Conservation (phyloP, 768 basidiomycete species). For the Xanthoconium purpureum region DNA sequence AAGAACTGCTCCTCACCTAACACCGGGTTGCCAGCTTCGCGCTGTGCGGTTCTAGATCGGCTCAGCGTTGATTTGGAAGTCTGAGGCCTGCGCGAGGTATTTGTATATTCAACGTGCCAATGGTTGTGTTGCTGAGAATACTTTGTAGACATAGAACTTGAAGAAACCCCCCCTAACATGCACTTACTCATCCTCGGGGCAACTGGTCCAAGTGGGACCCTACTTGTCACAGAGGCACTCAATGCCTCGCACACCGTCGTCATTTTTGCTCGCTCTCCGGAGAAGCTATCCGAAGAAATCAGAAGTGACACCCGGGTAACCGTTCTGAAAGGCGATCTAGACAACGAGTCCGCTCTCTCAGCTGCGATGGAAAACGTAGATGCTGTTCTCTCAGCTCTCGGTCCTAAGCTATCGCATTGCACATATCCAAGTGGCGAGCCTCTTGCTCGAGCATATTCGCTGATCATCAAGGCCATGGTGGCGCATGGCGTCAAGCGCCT, state of each 20-base stretch:
- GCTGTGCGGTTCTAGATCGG: neutral
- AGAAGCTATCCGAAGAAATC: slow-evolving; percentile 57
- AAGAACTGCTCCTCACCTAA: neutral
- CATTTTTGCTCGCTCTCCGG: slow-evolving; percentile 61
- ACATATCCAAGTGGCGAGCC: slow-evolving; percentile 48
- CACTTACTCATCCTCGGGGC: slow-evolving; percentile 66
- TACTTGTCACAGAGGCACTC: slow-evolving; percentile 56
- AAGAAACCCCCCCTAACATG: slow-evolving; percentile 28
- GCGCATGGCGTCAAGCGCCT: slow-evolving; percentile 52
- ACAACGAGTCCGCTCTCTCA: slow-evolving; percentile 46
- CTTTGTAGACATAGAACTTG: slow-evolving; percentile 2
- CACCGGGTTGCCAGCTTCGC: neutral
- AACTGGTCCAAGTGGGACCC: slow-evolving; percentile 60
- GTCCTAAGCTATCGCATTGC: slow-evolving; percentile 44
- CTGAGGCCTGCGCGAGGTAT: neutral
- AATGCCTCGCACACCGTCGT: slow-evolving; percentile 45
- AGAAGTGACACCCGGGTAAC: slow-evolving; percentile 42
- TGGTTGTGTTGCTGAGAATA: neutral
- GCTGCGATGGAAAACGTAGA: slow-evolving; percentile 56
- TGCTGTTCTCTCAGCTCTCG: slow-evolving; percentile 65
- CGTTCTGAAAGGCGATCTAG: slow-evolving; percentile 54
- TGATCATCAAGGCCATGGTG: slow-evolving; percentile 56
- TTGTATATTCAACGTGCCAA: neutral
- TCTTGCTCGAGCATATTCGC: slow-evolving; percentile 56
- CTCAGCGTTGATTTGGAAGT: neutral